Evolutionary conservation across 164 flowering plant species (phyloP).

Genomic region (Annona squamosa): DNA sequence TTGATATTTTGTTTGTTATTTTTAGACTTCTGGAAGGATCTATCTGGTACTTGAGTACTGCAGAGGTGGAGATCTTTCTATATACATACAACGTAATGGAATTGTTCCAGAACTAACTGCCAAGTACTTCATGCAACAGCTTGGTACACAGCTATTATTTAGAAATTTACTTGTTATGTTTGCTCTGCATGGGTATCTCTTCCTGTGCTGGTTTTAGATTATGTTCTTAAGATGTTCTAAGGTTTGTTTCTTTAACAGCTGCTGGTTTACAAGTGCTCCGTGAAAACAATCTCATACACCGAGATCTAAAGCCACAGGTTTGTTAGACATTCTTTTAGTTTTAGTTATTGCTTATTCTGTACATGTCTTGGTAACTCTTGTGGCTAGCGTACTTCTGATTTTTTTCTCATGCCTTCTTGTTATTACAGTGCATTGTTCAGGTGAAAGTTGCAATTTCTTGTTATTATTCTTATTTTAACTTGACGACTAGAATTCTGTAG

Average conservation of each 20-base stretch:
- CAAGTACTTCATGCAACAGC: constrained; percentile 87
- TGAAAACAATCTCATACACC: constrained; percentile 81
- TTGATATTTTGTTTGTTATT: not conserved
- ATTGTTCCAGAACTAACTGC: constrained; percentile 78
- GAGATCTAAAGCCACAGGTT: constrained; percentile 98
- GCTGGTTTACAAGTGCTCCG: constrained; percentile 82
- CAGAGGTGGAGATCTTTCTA: constrained; percentile 92
- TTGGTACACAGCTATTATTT: constrained; percentile 39
- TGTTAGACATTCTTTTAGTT: constrained; percentile 1
- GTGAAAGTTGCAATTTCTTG: not conserved
- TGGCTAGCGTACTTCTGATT: not conserved
- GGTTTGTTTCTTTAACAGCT: constrained; percentile 37
- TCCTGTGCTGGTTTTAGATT: not conserved
- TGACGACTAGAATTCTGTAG: too few relatives aligned
- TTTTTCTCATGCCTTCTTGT: not conserved
- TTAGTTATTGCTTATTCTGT: not conserved
- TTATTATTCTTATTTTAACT: constrained; percentile 2
- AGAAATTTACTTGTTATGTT: not conserved
- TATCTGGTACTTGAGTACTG: constrained; percentile 89
- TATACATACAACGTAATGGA: constrained; percentile 70
- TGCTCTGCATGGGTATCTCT: not conserved
- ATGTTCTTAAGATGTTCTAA: not conserved
- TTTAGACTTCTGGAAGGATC: constrained; percentile 76
- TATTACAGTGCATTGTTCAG: not conserved
- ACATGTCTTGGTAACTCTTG: not conserved